Evolutionary conservation across 2,329 filamentous ascomycete genomes (phyloP), one percentile per base, ranked within the genome.

Genomic region (Eutypa lata): DNA sequence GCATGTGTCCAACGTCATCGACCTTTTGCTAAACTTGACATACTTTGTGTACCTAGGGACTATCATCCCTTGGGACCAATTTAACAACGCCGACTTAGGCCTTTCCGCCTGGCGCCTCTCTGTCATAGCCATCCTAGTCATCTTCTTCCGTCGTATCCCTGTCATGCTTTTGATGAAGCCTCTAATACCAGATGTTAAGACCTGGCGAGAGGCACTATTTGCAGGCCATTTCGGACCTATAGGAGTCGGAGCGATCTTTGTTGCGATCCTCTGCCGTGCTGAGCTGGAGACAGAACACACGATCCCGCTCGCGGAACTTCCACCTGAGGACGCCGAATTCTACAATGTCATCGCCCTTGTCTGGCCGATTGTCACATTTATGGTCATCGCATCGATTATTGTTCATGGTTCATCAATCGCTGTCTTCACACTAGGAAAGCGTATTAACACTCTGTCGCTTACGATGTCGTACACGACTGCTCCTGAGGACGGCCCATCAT

Each of bases 11-110:
- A 97, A 99, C 83, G 94, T 99, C 68, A 99, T 99, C 66, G 94
- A 99, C 77, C 73, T 99, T 69, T 77, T 99, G 56, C 86, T 99
- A 76, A 99, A 99, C 72, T 82, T 99, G 84, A 83, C 93, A 2
- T 99, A 97, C 72, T 99, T 99, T 71, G 94, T 99, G 62, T 99
- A 94, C 70, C 89, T 99, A 59, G 94, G 94, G 50, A 91, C 94
- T 50, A 97, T 99, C 70, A 94, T 99, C 56, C 94, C 94, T 1
- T 99, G 94, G 94, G 84, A 88, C 63, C 86, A 91, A 69, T 99
- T 86, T 80, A 96, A 97, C 75, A 78, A 86, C 54, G 77, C 81
- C 1, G 76, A 77, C 0, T 76, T 95, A 52, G 91, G 93, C 38
- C 76, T 96, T 47, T 80, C 83, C 16, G 91, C 91, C 3, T 99